These are phyloP conservation scores for Suhomyces canberraensis DNA, from an alignment of 805 yeast genomes.

Conservation along the genomic window DNA sequence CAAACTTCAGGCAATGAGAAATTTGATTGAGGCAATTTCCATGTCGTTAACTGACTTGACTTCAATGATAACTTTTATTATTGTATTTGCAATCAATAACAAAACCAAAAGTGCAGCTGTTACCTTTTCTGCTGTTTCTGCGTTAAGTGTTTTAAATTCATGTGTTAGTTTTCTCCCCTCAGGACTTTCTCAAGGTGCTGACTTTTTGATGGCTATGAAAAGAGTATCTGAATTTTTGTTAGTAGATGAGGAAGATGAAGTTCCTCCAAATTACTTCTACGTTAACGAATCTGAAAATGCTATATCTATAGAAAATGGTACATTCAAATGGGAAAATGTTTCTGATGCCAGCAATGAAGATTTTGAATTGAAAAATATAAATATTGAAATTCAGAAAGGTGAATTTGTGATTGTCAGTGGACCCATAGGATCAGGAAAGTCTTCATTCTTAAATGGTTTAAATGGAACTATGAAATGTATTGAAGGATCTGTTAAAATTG, in stretches of 20 bases:
- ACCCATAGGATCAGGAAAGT: conserved; percentile 34
- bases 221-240: conserved; percentile 25
- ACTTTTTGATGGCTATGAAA: conserved; percentile 11
- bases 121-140: conserved; percentile 17
- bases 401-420: conserved; percentile 38
- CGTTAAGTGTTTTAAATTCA: conserved; percentile 13
- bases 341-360: conserved; percentile 5
- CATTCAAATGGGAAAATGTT: conserved; percentile 28
- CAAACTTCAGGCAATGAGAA: conserved; percentile 13
- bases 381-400: conserved; percentile 25
- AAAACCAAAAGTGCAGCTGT: conserved; percentile 7
- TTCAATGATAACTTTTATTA: conserved; percentile 18
- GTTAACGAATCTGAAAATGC: conserved; percentile 9
- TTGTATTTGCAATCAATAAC: conserved; percentile 12
- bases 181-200: conserved; percentile 12
- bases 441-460: conserved; percentile 34
- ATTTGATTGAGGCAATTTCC: conserved; percentile 11
- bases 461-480: conserved; percentile 34
- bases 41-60: conserved; percentile 10
- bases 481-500: conserved; percentile 20
- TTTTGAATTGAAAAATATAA: conserved; percentile 19
- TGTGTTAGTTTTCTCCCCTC: conserved; percentile 12
- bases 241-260: conserved; percentile 25
- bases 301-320: conserved; percentile 20
- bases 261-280: background rate